Base-by-base conservation (phyloP, 2,329 filamentous ascomycete genomes). In the Rhexocercosporidium sp. region DNA sequence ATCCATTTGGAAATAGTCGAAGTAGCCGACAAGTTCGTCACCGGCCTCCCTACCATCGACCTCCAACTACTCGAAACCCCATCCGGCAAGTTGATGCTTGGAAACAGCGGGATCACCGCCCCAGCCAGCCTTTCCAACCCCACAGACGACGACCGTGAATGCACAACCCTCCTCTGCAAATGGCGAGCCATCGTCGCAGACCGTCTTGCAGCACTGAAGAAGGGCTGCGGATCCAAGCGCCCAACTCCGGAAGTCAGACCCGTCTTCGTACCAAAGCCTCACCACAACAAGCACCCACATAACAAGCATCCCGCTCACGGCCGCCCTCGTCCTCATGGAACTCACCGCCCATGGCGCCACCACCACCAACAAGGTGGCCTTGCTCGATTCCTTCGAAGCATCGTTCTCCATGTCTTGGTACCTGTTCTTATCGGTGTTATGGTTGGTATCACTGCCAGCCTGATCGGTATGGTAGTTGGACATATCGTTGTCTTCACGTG, bases 401-500 rank as follows among this genome's bases (percentile, higher is more conserved):
- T 91, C 59, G 82, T 85, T 69, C 81, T 87, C 44, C 87, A 90
- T 69, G 84, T 93, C 53, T 77, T 93, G 57, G 81, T 93, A 46
- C 91, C 91, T 1, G 82, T 92, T 62, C 79, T 91, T 62, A 84
- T 92, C 70, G 91, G 91, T 66, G 84, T 93, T 70, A 83, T 88
- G 27, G 88, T 89, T 53, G 91, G 91, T 75, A 84, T 92, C 64
- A 83, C 84, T 34, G 88, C 90, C 70, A 90, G 90, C 78, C 77
- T 92, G 47, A 76, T 92, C 56, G 90, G 88, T 64, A 90, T 93
- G 85, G 79, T 89, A 66, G 77, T 90, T 47, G 90, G 89, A 69
- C 88, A 86, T 60, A 73, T 90, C 62, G 81, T 88, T 63, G 84
- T 90, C 61, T 87, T 86, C 66, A 59, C 89, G 29, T 87, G 87